A percentile compares a stretch with the other conserved stretches of the same genome.
phyloP scores from a whole-genome alignment of 345 rosid species.

The Rhodamnia rubescens region DNA sequence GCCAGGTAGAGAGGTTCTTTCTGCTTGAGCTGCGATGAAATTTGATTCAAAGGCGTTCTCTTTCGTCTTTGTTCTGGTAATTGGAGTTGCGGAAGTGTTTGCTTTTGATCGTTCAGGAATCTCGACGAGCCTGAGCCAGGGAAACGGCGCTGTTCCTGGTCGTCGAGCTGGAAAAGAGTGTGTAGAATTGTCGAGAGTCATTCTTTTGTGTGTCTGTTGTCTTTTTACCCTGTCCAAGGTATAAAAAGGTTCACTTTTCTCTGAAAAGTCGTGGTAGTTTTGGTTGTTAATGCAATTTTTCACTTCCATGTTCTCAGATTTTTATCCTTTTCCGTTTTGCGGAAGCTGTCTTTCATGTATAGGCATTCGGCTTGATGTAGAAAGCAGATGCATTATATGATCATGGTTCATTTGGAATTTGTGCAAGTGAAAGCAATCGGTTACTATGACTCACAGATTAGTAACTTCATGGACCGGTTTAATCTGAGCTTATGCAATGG shows the following conservation, averaged over 20 bases:
- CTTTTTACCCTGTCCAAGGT: not conserved
- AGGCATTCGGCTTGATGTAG: not conserved
- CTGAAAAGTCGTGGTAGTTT: not conserved
- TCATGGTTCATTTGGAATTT: not conserved
- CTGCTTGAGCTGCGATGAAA: not conserved
- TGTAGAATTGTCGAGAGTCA: not conserved
- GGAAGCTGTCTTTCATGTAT: not conserved
- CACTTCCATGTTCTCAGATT: not conserved
- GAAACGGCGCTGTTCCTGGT: not conserved
- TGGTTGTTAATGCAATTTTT: not conserved
- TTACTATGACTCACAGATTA: not conserved
- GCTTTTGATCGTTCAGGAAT: not conserved
- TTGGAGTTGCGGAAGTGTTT: not conserved
- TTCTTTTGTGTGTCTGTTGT: not conserved
- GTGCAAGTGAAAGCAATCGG: not conserved
- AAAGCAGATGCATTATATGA: not conserved
- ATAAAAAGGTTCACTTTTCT: not conserved
- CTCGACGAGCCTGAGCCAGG: not conserved
- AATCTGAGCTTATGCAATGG: not conserved
- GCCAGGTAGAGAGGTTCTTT: conserved; percentile 27
- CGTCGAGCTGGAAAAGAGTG: not conserved
- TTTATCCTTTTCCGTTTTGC: not conserved
- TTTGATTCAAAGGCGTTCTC: not conserved
- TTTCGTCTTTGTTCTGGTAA: not conserved
- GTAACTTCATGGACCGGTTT: not conserved